Base-by-base conservation (phyloP, 148 eudicot genomes). In the Rhododendron henanense region DNA sequence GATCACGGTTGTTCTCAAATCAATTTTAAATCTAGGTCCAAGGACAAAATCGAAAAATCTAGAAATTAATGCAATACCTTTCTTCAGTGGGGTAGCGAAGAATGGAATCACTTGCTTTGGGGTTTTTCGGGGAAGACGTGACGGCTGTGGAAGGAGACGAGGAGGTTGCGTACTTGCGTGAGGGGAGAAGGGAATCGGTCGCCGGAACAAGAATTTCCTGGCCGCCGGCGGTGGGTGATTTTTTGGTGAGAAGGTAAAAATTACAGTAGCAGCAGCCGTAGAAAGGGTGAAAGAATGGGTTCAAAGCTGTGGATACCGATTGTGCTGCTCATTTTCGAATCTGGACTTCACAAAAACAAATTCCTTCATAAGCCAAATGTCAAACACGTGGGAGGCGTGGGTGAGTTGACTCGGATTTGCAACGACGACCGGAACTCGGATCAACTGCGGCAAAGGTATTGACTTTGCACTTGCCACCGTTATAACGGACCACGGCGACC, bases 121-220 rank as follows among this genome's bases (percentile, higher is more conserved):
- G 57, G 73, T 35, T 87, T 87, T 86, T 87, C 91, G 35, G 80
- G 91, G 71, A 90, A 89, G 79, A 93, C 86, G 87, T 93, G 93
- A 51, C 86, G 91, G 80, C 86, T 88, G 75, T 91, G 91, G 57
- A 87, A 84, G 15, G 92, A 74, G 39, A 88, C 82, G 18, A 83
- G 84, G 77, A 31, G 81, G 85, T 86, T 91, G 41, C 31, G 31
- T 0, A 31, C 31, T 31, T 31, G 31, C 85, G 85, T 48, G 14
- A n/a, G 75, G 25, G n/a, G 1, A 78, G 82, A n/a, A 84, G 79
- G 21, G 65, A 78, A 31, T 71, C 67, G 1, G 11, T 21, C 13
- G 86, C 92, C 92, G 92, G 91, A 90, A 88, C 80, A 69, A 79
- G 85, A 92, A 89, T 90, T 85, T 91, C 59, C 88, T 91, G 89